Conservation (phyloP, 1,284 basidiomycete genomes). For the Ustilago lituana region DNA sequence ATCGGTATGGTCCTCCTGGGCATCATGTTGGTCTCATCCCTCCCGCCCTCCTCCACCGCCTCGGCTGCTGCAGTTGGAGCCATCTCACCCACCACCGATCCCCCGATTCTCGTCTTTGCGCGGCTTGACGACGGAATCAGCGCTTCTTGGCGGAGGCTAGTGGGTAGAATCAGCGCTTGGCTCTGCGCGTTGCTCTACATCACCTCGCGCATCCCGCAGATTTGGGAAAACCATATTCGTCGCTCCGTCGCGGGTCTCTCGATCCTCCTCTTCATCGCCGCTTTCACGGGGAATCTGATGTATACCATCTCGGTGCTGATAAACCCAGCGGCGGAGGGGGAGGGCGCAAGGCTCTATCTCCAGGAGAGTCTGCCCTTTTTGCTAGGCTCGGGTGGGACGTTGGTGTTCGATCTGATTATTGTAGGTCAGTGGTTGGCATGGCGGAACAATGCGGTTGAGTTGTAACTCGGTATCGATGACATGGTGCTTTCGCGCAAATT, state of each 20-base stretch:
- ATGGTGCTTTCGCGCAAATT: too few species aligned
- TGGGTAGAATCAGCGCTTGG: constrained; percentile 64
- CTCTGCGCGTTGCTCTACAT: constrained; percentile 64
- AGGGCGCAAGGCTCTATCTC: constrained; percentile 37
- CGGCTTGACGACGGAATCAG: constrained; percentile 2
- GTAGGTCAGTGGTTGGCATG: constrained; percentile 59
- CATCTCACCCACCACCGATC: background rate
- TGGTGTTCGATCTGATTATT: constrained; percentile 65
- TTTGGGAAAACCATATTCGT: constrained; percentile 63
- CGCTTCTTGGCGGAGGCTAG: constrained; percentile 26
- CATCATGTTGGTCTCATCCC: constrained; percentile 29
- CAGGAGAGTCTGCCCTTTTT: constrained; percentile 64
- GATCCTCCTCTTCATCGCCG: constrained; percentile 63
- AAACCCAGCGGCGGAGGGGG: constrained; percentile 49
- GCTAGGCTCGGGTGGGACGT: constrained; percentile 60
- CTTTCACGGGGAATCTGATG: constrained; percentile 60
- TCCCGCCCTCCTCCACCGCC: constrained; percentile 4
- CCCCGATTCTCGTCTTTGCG: background rate
- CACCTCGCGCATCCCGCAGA: constrained; percentile 66
- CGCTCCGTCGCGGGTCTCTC: constrained; percentile 61
- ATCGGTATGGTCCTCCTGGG: constrained; percentile 45
- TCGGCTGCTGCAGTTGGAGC: constrained; percentile 2
- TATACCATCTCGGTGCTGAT: constrained; percentile 59
- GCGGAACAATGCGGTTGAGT: constrained; percentile 37
- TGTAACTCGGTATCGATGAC: too few species aligned